Evolutionary conservation across 78 protist genomes (phyloP).

Genomic region (Tieghemostelium lacteum): DNA sequence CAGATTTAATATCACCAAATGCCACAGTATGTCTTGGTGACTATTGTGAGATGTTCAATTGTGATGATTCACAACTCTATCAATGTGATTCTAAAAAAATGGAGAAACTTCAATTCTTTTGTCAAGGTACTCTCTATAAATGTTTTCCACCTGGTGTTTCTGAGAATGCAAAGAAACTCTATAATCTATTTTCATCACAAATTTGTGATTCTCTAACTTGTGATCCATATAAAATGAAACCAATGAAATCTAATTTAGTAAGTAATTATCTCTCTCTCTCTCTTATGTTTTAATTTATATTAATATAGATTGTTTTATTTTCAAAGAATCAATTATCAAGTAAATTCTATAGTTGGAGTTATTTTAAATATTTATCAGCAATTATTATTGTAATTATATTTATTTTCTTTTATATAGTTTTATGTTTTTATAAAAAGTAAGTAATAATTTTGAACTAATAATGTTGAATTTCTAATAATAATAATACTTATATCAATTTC

Average conservation of each 20-base stretch:
- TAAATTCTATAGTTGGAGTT: not conserved
- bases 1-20: constrained; percentile 1
- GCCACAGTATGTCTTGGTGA: constrained; percentile 39
- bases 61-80: not conserved
- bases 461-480: not conserved
- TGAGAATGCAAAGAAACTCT: not conserved
- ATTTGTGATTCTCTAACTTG: constrained; percentile 28
- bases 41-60: constrained; percentile 29
- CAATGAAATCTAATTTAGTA: not conserved
- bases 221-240: not conserved
- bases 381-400: not conserved
- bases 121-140: constrained; percentile 19
- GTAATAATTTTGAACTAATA: not conserved
- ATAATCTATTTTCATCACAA: not conserved
- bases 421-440: constrained; percentile 25
- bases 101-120: constrained; percentile 6
- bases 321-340: not conserved
- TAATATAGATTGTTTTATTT: too few relatives aligned
- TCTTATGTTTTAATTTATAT: too few relatives aligned
- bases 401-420: constrained; percentile 12
- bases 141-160: constrained; percentile 28
- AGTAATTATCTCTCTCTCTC: not conserved
- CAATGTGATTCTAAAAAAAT: not conserved
- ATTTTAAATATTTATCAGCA: not conserved
- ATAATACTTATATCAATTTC: not conserved